Conservation (phyloP, 202 grass and related monocot genomes). For the Brachypodium distachyon region DNA sequence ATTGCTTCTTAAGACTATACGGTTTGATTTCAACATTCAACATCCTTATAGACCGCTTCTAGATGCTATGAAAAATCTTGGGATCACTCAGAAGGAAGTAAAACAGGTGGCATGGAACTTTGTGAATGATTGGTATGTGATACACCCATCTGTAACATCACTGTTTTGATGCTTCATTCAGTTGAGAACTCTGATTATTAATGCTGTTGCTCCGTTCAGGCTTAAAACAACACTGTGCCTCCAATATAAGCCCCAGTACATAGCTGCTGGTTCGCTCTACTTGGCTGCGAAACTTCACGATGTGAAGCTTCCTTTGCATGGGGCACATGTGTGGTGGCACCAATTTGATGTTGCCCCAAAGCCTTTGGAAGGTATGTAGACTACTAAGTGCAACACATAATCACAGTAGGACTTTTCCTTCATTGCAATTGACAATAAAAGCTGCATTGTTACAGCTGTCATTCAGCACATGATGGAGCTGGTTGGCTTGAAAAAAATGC, state of each 20-base stretch:
- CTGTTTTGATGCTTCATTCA: neutral
- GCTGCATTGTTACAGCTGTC: conserved; percentile 31
- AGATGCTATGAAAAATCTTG: conserved; percentile 59
- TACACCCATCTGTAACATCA: neutral
- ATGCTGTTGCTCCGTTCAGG: conserved; percentile 35
- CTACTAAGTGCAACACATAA: neutral
- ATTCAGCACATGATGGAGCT: conserved; percentile 56
- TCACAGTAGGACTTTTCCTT: neutral
- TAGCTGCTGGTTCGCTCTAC: conserved; percentile 68
- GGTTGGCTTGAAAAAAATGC: conserved; percentile 22
- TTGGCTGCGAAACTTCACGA: conserved; percentile 52
- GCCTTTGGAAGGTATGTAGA: conserved; percentile 46
- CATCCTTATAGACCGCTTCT: conserved; percentile 78
- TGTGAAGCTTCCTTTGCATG: conserved; percentile 52
- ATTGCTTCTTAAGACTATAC: conserved; percentile 64
- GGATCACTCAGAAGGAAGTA: conserved; percentile 53
- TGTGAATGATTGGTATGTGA: conserved; percentile 69
- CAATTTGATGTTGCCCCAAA: conserved; percentile 64
- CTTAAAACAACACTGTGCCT: conserved; percentile 61
- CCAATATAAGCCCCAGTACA: conserved; percentile 70
- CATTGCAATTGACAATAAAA: conserved; percentile 16
- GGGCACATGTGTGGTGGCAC: conserved; percentile 67
- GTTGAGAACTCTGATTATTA: conserved; percentile 6
- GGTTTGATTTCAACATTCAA: conserved; percentile 72
- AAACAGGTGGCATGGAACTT: conserved; percentile 69